phyloP scores from a whole-genome alignment of 345 rosid species.

The Brassica juncea region DNA sequence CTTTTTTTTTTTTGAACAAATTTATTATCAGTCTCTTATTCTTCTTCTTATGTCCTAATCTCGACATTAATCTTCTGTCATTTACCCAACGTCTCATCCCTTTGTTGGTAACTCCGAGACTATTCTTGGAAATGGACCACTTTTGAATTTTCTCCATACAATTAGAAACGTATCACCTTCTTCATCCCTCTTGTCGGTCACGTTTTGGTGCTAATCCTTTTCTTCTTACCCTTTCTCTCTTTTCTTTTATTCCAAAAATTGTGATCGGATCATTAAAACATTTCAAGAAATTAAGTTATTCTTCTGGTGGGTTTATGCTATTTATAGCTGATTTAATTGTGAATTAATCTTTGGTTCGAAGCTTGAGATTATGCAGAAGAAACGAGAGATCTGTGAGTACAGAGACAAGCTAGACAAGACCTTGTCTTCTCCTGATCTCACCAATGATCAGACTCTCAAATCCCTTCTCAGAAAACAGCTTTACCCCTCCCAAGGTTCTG shows the following conservation, averaged over 20 bases:
- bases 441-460: constrained; percentile 52
- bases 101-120: constrained; percentile 32
- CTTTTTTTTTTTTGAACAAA: too few relatives aligned
- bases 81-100: not conserved
- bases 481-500: constrained; percentile 54
- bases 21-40: not conserved
- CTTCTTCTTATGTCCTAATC: constrained; percentile 14
- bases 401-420: constrained; percentile 80
- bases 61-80: not conserved
- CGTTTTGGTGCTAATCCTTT: constrained; percentile 29
- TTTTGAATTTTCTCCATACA: constrained; percentile 25
- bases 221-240: not conserved
- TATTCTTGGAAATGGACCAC: not conserved
- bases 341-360: not conserved
- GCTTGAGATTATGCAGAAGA: constrained; percentile 53
- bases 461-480: constrained; percentile 64
- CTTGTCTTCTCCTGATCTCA: constrained; percentile 71
- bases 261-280: constrained; percentile 3
- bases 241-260: not conserved
- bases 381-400: constrained; percentile 56
- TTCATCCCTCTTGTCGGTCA: constrained; percentile 44
- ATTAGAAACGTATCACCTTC: constrained; percentile 31
- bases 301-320: constrained; percentile 4
- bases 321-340: constrained; percentile 6
- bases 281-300: not conserved